Evolutionary conservation across 352 stramenopile species (phyloP).

Genomic region (Pythium periplocum): DNA sequence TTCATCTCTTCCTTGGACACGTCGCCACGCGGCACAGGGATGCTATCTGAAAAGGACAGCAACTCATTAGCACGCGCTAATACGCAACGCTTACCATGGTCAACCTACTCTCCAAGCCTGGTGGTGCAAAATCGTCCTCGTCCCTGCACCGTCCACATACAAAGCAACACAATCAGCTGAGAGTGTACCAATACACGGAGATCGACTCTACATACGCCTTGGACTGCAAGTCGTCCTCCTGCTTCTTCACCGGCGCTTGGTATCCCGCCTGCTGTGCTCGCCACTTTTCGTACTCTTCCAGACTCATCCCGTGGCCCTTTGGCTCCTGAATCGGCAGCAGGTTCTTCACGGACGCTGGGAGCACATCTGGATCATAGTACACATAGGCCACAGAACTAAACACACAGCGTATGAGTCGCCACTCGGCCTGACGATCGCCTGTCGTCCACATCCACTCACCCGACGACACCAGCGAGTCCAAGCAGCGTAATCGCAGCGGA

Average conservation of each 20-base stretch:
- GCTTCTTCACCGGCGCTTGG: slow-evolving; percentile 20
- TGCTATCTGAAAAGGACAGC: slow-evolving; percentile 21
- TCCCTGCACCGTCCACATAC: no score
- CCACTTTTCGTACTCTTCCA: slow-evolving; percentile 86
- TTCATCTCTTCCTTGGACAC: slow-evolving; percentile 62
- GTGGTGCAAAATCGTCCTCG: neutral
- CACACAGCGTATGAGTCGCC: no score
- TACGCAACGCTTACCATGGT: no score
- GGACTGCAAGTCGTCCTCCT: slow-evolving; percentile 26
- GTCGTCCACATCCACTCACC: slow-evolving; percentile 22
- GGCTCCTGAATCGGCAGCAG: slow-evolving; percentile 78
- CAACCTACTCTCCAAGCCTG: neutral
- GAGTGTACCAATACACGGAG: no score
- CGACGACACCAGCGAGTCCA: slow-evolving; percentile 49
- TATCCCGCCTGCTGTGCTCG: slow-evolving; percentile 64
- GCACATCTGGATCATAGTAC: slow-evolving; percentile 82
- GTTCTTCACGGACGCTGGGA: slow-evolving; percentile 67
- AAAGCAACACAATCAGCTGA: no score
- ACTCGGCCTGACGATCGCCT: no score
- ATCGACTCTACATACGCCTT: no score
- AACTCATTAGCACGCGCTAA: neutral
- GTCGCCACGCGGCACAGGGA: slow-evolving; percentile 50
- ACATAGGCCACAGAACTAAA: slow-evolving; percentile 68
- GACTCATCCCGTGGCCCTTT: slow-evolving; percentile 78
- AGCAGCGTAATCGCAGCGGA: slow-evolving; percentile 80